Evolutionary conservation across 305 asterid species (phyloP), one percentile per base, ranked within the genome.

Genomic region (Plantago coronopus): DNA sequence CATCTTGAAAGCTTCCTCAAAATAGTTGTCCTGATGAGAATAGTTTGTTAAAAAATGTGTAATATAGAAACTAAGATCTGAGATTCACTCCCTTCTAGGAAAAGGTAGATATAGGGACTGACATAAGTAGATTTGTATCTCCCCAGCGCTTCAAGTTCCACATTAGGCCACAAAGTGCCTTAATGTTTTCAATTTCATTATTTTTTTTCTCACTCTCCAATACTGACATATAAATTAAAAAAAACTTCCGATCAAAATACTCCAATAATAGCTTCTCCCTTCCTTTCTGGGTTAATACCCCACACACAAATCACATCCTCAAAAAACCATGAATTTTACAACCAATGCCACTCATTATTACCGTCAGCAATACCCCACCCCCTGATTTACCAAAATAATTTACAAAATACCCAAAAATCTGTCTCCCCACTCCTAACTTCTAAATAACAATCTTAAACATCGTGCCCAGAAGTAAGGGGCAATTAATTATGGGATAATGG

Each of bases 1-100:
- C 94, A 89, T 83, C 82, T 93, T 93, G 56, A 91, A 85, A 57
- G 98, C 98, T 80, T 91, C 98, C 82, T 91, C 96, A 48, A 91
- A 91, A 76, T 91, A 88, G 71, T 82, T 88, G 61, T 91, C 98
- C 75, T 91, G 58, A 53, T 16, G 40, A 15, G 14, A 22, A 49
- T 5, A 16, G 5, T 25, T 53, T 17, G 13, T 51, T 15, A 51
- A 4, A 9, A 16, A 25, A 53, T 23, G 19, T 51, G 17, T 14
- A 21, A 49, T 14, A 8, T 17, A 13, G 57, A 4, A 10, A 3
- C 12, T 1, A 22, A n/a, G n/a, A 22, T 13, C 17, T 15, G 38
- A 0, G 57, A 51, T n/a, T 22, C 38, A 21, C 57, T 19, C 20
- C 17, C 56, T 20, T 16, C n/a, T n/a, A n/a, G 29, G 23, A 9